These are phyloP conservation scores for Aspergillus proliferans DNA, from an alignment of 2,329 filamentous ascomycete genomes.

Conservation along the genomic window DNA sequence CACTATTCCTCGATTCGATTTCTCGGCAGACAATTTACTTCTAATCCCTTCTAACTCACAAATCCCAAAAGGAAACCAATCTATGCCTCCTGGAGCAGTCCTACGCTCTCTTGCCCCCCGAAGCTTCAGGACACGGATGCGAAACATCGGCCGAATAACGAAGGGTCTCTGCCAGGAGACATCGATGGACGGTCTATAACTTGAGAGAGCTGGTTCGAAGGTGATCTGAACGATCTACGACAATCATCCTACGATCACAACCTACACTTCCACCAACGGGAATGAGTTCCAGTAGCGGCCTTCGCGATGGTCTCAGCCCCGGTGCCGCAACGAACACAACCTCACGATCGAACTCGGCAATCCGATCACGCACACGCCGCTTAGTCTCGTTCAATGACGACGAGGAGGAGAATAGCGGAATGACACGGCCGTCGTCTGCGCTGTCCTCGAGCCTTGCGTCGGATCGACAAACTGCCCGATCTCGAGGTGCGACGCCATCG, in stretches of 20 bases:
- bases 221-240: conserved; percentile 21
- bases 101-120: too few species aligned
- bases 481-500: conserved; percentile 38
- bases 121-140: conserved; percentile 10
- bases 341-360: conserved; percentile 30
- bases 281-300: conserved; percentile 38
- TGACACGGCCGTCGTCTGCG: conserved; percentile 20
- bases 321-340: conserved; percentile 25
- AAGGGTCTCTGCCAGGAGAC: conserved; percentile 4
- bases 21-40: too few species aligned
- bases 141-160: conserved; percentile 10
- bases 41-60: too few species aligned
- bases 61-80: too few species aligned
- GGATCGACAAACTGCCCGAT: conserved; percentile 30
- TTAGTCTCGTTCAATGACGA: conserved; percentile 39
- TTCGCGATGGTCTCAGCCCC: conserved; percentile 30
- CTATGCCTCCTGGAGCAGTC: too few species aligned
- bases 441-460: conserved; percentile 21
- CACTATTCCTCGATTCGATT: not conserved
- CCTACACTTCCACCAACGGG: conserved; percentile 19
- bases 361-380: conserved; percentile 40
- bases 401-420: conserved; percentile 15
- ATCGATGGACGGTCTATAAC: conserved; percentile 20
- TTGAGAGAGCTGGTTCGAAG: conserved; percentile 34
- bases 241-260: conserved; percentile 20